A percentile compares a stretch with the other conserved stretches of the same genome.
phyloP scores from a whole-genome alignment of 1,284 basidiomycete genomes.

The Cutaneotrichosporon sp. region DNA sequence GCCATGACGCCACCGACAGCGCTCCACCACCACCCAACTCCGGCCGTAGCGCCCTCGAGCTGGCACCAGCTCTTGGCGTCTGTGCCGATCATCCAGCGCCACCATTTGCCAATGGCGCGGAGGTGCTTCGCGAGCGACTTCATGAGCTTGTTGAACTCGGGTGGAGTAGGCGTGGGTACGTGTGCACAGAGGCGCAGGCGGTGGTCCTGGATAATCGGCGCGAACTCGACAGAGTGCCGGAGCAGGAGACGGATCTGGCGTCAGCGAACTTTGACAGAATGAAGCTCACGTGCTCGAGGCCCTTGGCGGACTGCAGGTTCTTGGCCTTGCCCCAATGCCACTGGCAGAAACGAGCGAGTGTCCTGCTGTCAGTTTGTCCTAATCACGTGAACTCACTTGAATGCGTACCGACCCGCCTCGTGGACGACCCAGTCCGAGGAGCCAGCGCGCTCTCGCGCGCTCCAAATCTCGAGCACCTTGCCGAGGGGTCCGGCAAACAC shows the following conservation, averaged over 20 bases:
- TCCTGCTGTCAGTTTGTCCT: conserved; percentile 27
- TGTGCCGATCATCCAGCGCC: conserved; percentile 48
- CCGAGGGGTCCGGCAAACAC: conserved; percentile 40
- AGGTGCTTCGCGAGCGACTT: conserved; percentile 47
- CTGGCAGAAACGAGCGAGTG: conserved; percentile 44
- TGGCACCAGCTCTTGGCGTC: conserved; percentile 51
- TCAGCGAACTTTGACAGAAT: not conserved
- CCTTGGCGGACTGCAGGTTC: conserved; percentile 38
- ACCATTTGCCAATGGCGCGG: conserved; percentile 51
- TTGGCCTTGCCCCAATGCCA: conserved; percentile 51
- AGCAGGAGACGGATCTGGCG: conserved; percentile 40
- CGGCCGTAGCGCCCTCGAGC: conserved; percentile 41
- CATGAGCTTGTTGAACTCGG: conserved; percentile 33
- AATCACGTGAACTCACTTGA: conserved; percentile 42
- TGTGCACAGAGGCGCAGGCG: conserved; percentile 38
- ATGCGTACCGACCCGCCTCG: conserved; percentile 51
- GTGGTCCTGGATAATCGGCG: conserved; percentile 45
- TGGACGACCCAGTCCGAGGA: conserved; percentile 42
- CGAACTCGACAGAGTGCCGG: conserved; percentile 44
- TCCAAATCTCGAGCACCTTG: conserved; percentile 44
- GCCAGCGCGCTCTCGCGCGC: conserved; percentile 32
- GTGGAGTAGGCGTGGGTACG: conserved; percentile 15
- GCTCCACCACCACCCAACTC: conserved; percentile 54
- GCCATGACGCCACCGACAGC: conserved; percentile 50
- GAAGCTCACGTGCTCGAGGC: conserved; percentile 34